These are phyloP conservation scores for Coniophora puteana DNA, from an alignment of 1,284 basidiomycete species.

Conservation along the genomic window DNA sequence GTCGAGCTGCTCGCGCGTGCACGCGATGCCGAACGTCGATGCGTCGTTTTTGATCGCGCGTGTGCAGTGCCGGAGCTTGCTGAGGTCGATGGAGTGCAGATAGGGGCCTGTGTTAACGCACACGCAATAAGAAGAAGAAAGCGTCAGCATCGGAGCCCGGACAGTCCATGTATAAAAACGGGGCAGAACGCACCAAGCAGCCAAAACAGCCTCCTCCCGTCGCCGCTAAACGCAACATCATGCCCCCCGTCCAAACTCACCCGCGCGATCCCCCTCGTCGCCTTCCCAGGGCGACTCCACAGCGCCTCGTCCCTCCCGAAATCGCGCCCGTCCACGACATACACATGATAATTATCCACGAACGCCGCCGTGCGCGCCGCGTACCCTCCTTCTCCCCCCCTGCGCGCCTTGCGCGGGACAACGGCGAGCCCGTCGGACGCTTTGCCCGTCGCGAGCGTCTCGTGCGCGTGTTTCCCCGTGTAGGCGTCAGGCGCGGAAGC, in stretches of 20 bases:
- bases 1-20: conserved; percentile 48
- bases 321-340: conserved; percentile 40
- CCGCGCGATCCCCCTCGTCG: conserved; percentile 54
- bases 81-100: conserved; percentile 56
- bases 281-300: conserved; percentile 68
- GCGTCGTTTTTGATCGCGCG: conserved; percentile 43
- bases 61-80: conserved; percentile 45
- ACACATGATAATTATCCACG: conserved; percentile 64
- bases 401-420: conserved; percentile 2
- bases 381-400: conserved; percentile 15
- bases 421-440: conserved; percentile 55
- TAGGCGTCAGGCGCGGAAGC: conserved; percentile 38
- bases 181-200: conserved; percentile 49
- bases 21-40: conserved; percentile 54
- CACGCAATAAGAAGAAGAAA: conserved; percentile 1
- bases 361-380: conserved; percentile 45
- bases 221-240: conserved; percentile 55
- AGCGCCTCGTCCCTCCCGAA: conserved; percentile 40
- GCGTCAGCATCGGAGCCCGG: conserved; percentile 3
- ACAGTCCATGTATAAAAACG: conserved; percentile 1
- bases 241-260: conserved; percentile 71
- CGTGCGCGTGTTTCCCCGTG: conserved; percentile 48
- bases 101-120: conserved; percentile 47
- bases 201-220: conserved; percentile 67
- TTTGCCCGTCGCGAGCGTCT: conserved; percentile 47